Conservation (phyloP, 495 filamentous ascomycete species). For the Penicillium cinerascens region DNA sequence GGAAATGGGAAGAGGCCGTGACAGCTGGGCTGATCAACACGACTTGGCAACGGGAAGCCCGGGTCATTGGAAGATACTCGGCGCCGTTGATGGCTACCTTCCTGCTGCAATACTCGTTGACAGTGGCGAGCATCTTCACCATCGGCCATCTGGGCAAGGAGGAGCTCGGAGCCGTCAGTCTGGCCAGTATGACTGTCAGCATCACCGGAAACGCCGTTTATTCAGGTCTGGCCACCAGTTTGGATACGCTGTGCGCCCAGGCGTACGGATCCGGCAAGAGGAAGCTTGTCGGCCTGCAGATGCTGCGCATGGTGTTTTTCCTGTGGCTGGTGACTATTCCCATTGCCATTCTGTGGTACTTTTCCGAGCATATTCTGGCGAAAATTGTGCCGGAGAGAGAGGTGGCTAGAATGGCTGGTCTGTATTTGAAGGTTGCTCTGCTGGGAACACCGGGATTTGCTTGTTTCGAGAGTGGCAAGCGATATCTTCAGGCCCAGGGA, state of each 20-base stretch:
- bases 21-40: constrained; percentile 70
- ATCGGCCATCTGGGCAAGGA: constrained; percentile 63
- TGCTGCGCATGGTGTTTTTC: constrained; percentile 67
- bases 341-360: constrained; percentile 62
- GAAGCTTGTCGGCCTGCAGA: constrained; percentile 66
- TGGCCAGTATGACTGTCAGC: constrained; percentile 67
- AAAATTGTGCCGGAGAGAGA: constrained; percentile 63
- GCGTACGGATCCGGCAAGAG: constrained; percentile 70
- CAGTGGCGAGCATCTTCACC: constrained; percentile 66
- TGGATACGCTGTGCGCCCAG: constrained; percentile 75
- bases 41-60: constrained; percentile 77
- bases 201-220: constrained; percentile 72
- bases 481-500: constrained; percentile 73
- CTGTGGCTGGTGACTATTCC: constrained; percentile 62
- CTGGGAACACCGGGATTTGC: constrained; percentile 68
- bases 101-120: constrained; percentile 70
- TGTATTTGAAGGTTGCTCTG: constrained; percentile 63
- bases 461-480: constrained; percentile 67
- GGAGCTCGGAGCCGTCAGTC: constrained; percentile 60
- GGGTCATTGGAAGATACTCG: constrained; percentile 62
- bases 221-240: constrained; percentile 67
- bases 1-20: constrained; percentile 79
- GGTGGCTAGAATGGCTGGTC: constrained; percentile 60
- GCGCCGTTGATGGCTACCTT: constrained; percentile 67
- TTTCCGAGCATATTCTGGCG: constrained; percentile 55